Evolutionary conservation across 768 basidiomycete genomes (phyloP).

Genomic region (Wakefieldia striispora): DNA sequence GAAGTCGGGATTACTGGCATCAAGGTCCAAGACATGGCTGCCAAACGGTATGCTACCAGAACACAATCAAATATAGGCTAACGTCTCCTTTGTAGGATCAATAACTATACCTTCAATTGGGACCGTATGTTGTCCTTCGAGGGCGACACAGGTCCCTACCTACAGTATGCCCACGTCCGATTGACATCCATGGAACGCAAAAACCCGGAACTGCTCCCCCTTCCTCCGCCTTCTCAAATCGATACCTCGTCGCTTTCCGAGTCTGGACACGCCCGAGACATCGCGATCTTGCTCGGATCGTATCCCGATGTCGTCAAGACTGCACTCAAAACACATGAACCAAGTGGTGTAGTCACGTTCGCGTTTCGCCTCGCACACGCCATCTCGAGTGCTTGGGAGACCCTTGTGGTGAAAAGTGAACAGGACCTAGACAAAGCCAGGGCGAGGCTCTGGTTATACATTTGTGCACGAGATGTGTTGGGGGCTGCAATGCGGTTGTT

Average conservation of each 20-base stretch:
- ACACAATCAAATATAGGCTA: background rate
- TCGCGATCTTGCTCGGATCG: slow-evolving; percentile 79
- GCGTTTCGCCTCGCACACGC: slow-evolving; percentile 84
- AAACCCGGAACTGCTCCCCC: slow-evolving; percentile 81
- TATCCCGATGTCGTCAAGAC: slow-evolving; percentile 92
- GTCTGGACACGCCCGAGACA: slow-evolving; percentile 75
- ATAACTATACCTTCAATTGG: slow-evolving; percentile 96
- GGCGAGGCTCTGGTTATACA: slow-evolving; percentile 87
- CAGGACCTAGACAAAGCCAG: slow-evolving; percentile 69
- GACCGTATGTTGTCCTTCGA: slow-evolving; percentile 93
- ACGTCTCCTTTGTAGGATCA: slow-evolving; percentile 55
- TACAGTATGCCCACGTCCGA: slow-evolving; percentile 96
- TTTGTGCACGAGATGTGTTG: slow-evolving; percentile 88
- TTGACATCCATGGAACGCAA: slow-evolving; percentile 88
- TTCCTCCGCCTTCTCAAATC: slow-evolving; percentile 68
- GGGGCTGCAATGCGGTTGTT: slow-evolving; percentile 82
- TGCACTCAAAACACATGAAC: slow-evolving; percentile 83
- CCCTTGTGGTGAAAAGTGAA: slow-evolving; percentile 82
- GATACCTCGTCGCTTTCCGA: slow-evolving; percentile 63
- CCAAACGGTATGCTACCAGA: slow-evolving; percentile 64
- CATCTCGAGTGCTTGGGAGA: slow-evolving; percentile 92
- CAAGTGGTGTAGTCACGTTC: slow-evolving; percentile 89
- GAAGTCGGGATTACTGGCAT: slow-evolving; percentile 94
- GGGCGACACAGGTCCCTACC: slow-evolving; percentile 93
- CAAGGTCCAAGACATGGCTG: slow-evolving; percentile 97